Percentiles rank a stretch among this genome's conserved stretches.
Conservation (phyloP, 1,284 basidiomycete species). For the Lignosus rhinocerotis region DNA sequence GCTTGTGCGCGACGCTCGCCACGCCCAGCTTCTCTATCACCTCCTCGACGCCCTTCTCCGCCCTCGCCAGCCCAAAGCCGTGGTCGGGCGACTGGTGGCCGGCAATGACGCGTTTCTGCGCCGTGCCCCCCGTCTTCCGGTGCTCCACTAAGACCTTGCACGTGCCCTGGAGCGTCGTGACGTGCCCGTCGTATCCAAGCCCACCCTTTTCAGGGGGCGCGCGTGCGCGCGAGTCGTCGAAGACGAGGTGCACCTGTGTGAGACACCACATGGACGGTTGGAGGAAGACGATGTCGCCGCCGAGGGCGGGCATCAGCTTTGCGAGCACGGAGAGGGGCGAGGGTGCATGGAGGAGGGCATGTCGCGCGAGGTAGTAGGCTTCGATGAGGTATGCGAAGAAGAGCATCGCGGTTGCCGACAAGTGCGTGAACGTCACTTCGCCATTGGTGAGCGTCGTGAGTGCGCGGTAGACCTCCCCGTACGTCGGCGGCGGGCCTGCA, state of each 20-base stretch:
- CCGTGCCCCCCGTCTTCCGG: conserved; percentile 36
- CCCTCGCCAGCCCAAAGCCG: conserved; percentile 38
- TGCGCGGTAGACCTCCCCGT: conserved; percentile 58
- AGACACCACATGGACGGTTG: conserved; percentile 70
- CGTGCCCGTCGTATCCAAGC: conserved; percentile 53
- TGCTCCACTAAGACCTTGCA: conserved; percentile 51
- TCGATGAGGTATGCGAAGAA: conserved; percentile 57
- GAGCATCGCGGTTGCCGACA: conserved; percentile 60
- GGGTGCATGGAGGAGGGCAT: conserved; percentile 36
- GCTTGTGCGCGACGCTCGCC: conserved; percentile 13
- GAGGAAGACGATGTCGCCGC: conserved; percentile 59
- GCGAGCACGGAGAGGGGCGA: conserved; percentile 36
- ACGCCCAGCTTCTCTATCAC: conserved; percentile 37
- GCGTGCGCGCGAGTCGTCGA: conserved; percentile 70
- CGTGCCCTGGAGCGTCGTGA: conserved; percentile 34
- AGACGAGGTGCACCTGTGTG: conserved; percentile 63
- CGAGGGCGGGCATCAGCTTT: conserved; percentile 47
- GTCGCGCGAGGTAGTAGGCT: conserved; percentile 48
- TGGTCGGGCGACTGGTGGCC: conserved; percentile 31
- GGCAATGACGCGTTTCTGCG: conserved; percentile 34
- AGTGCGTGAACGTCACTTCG: conserved; percentile 48
- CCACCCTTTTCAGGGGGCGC: conserved; percentile 58
- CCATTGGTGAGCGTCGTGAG: conserved; percentile 30
- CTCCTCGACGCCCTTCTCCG: conserved; percentile 39
- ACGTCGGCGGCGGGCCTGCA: conserved; percentile 58